Evolutionary conservation across 306 rosid species (phyloP).

Genomic region (Macrotyloma uniflorum): DNA sequence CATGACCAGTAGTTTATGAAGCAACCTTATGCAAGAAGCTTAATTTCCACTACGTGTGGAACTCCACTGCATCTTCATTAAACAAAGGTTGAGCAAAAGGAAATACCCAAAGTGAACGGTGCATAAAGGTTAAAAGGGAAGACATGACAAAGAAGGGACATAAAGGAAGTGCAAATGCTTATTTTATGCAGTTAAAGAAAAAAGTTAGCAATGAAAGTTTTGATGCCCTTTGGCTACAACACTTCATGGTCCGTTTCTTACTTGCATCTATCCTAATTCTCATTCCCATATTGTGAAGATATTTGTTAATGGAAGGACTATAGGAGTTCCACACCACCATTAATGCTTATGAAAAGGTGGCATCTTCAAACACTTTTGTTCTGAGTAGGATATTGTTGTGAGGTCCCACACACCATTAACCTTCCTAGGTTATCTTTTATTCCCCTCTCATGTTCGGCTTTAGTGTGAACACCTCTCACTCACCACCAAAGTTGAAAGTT

Average conservation of each 20-base stretch:
- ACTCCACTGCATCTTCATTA: constrained; percentile 10
- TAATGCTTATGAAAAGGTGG: constrained; percentile 36
- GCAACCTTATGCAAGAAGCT: constrained; percentile 38
- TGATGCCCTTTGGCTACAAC: constrained; percentile 36
- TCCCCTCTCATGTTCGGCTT: constrained; percentile 21
- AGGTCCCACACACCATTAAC: constrained; percentile 47
- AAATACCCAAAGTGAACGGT: constrained; percentile 36
- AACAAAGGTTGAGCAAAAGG: constrained; percentile 26
- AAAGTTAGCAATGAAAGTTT: not conserved
- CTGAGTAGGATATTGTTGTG: constrained; percentile 27
- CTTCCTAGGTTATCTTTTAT: constrained; percentile 45
- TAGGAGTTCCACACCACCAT: constrained; percentile 29
- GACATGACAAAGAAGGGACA: constrained; percentile 38
- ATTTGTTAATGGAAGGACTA: constrained; percentile 38
- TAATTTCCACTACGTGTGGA: constrained; percentile 39
- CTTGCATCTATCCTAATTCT: constrained; percentile 53
- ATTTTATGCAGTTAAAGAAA: not conserved
- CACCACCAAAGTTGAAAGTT: constrained; percentile 37
- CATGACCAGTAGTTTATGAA: constrained; percentile 23
- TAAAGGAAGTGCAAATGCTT: constrained; percentile 32
- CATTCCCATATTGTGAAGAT: constrained; percentile 26
- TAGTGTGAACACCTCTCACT: constrained; percentile 40
- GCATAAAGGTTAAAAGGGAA: constrained; percentile 27
- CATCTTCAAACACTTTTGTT: constrained; percentile 38
- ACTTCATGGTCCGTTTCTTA: constrained; percentile 31